Base-by-base conservation (phyloP, 345 rosid genomes). In the Hirschfeldia incana region DNA sequence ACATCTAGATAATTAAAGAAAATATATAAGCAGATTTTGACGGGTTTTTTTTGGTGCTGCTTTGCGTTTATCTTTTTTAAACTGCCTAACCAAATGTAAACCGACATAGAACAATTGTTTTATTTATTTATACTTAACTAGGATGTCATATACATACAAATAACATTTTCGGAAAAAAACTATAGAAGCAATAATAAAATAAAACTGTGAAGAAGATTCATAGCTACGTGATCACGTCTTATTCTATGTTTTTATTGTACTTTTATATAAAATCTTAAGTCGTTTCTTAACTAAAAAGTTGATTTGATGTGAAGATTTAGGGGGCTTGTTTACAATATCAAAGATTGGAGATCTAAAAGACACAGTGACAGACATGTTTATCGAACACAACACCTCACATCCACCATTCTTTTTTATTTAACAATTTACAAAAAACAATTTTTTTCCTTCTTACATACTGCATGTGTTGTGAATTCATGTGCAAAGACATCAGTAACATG, bases 291-390 rank as follows among this genome's bases (percentile, higher is more conserved):
- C 10, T 3, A 10, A 62, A 65, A 58, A 26, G 53, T 16, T 67
- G 77, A 72, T 70, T 44, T 59, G 73, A 66, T 37, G 74, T 58
- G 27, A 60, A 73, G 76, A 65, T 73, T 73, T 67, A 51, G 28
- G 11, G 44, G 51, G 67, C 36, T 72, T 46, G 60, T 65, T 9
- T 59, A 5, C 26, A 67, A 80, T 61, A 63, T 70, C 51, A 55
- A 27, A 39, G 17, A 74, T 28, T 55, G 67, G 78, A 66, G 72
- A 60, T 78, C 73, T 72, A 65, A 17, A 74, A 70, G 83, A 86
- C 90, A 84, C 61, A 72, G 85, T 75, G 83, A 80, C 89, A 83
- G 84, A 86, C 91, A 90, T 92, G 91, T 92, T 86, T 79, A 83
- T 81, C 81, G 79, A 82, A 82, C 80, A 73, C 75, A 79, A 80